Percentiles rank a stretch among this genome's conserved stretches.
These are phyloP conservation scores for Rutstroemia sp. DNA, from an alignment of 2,329 filamentous ascomycete species.

Conservation along the genomic window DNA sequence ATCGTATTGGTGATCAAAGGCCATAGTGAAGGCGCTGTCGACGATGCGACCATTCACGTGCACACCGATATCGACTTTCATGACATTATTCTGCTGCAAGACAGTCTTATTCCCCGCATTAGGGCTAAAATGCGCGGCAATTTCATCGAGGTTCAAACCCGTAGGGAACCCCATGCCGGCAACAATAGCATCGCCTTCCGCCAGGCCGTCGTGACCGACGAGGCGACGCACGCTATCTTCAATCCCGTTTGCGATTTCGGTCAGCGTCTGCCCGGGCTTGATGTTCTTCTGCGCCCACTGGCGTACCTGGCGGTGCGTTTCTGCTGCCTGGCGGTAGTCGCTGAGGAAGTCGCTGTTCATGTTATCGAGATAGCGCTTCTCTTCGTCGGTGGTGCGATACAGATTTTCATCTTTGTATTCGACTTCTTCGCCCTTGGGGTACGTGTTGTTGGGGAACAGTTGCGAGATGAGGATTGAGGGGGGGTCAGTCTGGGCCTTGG, in stretches of 20 bases:
- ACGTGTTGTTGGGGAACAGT: constrained; percentile 65
- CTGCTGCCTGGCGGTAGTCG: constrained; percentile 76
- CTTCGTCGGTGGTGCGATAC: constrained; percentile 74
- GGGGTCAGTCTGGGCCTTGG: constrained; percentile 69
- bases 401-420: constrained; percentile 72
- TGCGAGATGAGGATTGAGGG: constrained; percentile 67
- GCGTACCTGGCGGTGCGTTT: constrained; percentile 81
- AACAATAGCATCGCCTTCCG: constrained; percentile 70
- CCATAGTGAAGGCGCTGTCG: constrained; percentile 63
- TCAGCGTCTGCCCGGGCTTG: constrained; percentile 72
- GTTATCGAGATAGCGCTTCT: constrained; percentile 76
- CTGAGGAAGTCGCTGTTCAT: constrained; percentile 71
- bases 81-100: constrained; percentile 59
- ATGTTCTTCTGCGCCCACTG: constrained; percentile 76
- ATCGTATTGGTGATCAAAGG: constrained; percentile 62
- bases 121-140: constrained; percentile 79
- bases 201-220: constrained; percentile 67
- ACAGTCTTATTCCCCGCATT: constrained; percentile 79
- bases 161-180: constrained; percentile 84
- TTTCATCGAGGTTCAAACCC: constrained; percentile 76
- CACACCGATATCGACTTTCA: constrained; percentile 68
- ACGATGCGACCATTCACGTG: constrained; percentile 66
- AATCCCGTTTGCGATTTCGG: constrained; percentile 80
- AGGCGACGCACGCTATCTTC: constrained; percentile 73
- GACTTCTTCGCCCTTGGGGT: constrained; percentile 70